Conservation (phyloP, 331 rosid genomes). For the Phaseolus coccineus region DNA sequence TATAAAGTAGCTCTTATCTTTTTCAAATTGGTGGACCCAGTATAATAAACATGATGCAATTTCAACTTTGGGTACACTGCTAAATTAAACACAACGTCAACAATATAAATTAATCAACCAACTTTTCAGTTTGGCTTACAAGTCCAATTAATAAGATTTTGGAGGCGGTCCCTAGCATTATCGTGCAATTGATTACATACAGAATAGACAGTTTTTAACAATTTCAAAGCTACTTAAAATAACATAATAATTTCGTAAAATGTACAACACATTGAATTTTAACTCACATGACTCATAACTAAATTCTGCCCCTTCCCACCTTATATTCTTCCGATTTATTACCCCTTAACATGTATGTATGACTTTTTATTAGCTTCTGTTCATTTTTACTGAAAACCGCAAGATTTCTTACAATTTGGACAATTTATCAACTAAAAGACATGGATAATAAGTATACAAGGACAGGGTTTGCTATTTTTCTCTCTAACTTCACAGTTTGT, state of each 20-base stretch:
- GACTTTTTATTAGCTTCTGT: not conserved
- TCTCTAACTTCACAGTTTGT: slow-evolving; percentile 10
- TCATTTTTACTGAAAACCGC: not conserved
- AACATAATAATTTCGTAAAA: too few relatives aligned
- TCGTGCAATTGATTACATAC: not conserved
- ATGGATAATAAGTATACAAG: slow-evolving; percentile 12
- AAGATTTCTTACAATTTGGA: not conserved
- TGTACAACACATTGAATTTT: not conserved
- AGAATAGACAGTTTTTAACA: slow-evolving; percentile 1
- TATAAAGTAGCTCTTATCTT: not conserved
- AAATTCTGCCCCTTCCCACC: not conserved
- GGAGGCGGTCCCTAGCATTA: slow-evolving; percentile 17
- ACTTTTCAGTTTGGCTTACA: slow-evolving; percentile 5
- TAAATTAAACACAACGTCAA: slow-evolving; percentile 10
- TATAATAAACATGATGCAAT: not conserved
- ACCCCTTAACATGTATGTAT: not conserved
- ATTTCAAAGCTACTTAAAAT: not conserved
- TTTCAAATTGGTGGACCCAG: slow-evolving; percentile 2
- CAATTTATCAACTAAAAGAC: not conserved
- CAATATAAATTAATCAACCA: slow-evolving; percentile 8
- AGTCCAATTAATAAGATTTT: slow-evolving; percentile 13
- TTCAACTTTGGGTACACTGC: not conserved
- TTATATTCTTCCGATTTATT: not conserved
- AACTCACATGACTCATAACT: not conserved
- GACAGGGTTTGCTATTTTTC: not conserved